Base-by-base conservation (phyloP, 352 stramenopile species). In the Pythium aphanidermatum region DNA sequence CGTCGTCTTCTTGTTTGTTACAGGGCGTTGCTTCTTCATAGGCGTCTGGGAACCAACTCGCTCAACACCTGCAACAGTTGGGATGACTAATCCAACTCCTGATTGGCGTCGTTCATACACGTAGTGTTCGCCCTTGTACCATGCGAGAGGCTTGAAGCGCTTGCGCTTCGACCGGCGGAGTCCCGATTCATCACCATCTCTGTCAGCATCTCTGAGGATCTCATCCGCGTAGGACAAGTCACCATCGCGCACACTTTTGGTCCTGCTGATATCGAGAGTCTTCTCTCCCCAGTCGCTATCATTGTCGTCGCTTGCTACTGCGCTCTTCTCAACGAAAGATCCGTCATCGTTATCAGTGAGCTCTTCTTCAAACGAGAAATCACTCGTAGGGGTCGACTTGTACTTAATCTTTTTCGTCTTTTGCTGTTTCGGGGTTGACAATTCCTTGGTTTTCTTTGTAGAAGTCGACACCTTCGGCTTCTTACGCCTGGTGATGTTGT, bases 81-180 rank as follows among this genome's bases (percentile, higher is more conserved):
- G 82, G 43, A 94, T 73, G 33, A 92, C 78, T 7, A 83, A 58
- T 7, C 82, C 82, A 4, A 94, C 74, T n/a, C 82, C 82, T 14
- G 80, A 80, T 32, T 87, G 78, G 4, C 73, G 83, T 12, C 82
- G 77, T 45, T 92, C 79, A 42, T 87, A 94, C 38, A 94, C 74
- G 51, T 83, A 90, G 44, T 89, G 74, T 53, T 94, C 82, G 34
- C 80, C 81, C 48, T 92, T 92, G 65, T 92, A 94, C 82, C 82
- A 94, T 12, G 65, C 82, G n/a, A 94, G 63, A 17, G 82, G 82
- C 71, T 89, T 88, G 48, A 81, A 92, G 7, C 82, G 74, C 43
- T 65, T 68, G 24, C 82, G 70, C 53, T 87, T 90, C 5, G 78
- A 92, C 6, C 82, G 74, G 42, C 82, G 79, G 26, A 90, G 60